Percentiles rank a stretch among this genome's conserved stretches.
These are phyloP conservation scores for Trametes maxima DNA, from an alignment of 768 basidiomycete species.

Conservation along the genomic window DNA sequence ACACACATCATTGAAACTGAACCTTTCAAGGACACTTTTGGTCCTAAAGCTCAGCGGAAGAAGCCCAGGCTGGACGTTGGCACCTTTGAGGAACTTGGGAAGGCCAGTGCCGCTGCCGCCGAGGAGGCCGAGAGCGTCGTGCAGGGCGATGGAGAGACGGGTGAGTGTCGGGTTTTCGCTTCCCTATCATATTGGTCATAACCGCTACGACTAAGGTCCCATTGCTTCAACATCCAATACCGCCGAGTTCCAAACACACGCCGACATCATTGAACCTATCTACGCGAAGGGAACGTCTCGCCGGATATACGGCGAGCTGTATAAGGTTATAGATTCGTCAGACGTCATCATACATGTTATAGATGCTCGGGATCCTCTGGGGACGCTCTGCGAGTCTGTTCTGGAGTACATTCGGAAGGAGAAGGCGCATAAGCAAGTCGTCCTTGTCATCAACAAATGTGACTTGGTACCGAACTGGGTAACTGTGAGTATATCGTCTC, in stretches of 20 bases:
- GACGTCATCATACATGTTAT: constrained; percentile 95
- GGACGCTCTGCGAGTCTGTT: constrained; percentile 93
- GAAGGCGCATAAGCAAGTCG: constrained; percentile 96
- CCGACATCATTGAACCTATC: constrained; percentile 85
- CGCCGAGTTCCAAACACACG: constrained; percentile 62
- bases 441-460: constrained; percentile 97
- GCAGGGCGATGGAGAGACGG: constrained; percentile 45
- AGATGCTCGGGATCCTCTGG: constrained; percentile 93
- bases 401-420: constrained; percentile 94
- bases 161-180: constrained; percentile 32
- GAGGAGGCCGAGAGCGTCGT: constrained; percentile 54
- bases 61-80: constrained; percentile 85
- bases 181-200: neutral
- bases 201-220: constrained; percentile 39
- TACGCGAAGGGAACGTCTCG: constrained; percentile 94
- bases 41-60: constrained; percentile 94
- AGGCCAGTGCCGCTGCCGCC: constrained; percentile 56
- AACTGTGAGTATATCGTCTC: constrained; percentile 61
- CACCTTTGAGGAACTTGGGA: constrained; percentile 87
- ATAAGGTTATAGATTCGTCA: constrained; percentile 99
- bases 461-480: constrained; percentile 99
- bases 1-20: constrained; percentile 96
- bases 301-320: constrained; percentile 96
- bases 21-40: constrained; percentile 92
- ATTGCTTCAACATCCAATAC: constrained; percentile 45